Base-by-base conservation (phyloP, 1,139 yeast species). In the Blastobotrys aristatus region DNA sequence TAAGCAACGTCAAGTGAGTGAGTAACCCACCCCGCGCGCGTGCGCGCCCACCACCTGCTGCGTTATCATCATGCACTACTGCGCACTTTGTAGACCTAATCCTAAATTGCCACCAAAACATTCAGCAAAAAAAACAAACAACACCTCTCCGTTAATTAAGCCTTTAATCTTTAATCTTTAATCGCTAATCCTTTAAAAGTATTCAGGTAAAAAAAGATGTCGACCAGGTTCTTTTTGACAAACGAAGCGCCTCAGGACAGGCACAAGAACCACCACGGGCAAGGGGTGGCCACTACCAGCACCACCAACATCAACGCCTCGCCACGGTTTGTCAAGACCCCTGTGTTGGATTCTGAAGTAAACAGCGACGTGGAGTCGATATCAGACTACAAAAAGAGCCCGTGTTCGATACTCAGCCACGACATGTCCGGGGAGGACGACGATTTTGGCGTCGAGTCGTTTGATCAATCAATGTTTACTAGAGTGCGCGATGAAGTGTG, bases 221-320 rank as follows among this genome's bases (percentile, higher is more conserved):
- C 33, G 21, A 46, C 49, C 7, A 52, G 54, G 22, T 54, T 51
- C 31, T 51, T 53, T 48, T 47, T 54, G 32, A 50, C 56, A 1
- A 54, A 48, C 46, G 41, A 46, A 7, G 53, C 50, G 26, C 57
- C 57, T 7, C 54, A 50, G n/a, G 11, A 26, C 46, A 40, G 33
- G n/a, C 27, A n/a, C n/a, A n/a, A n/a, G n/a, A n/a, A n/a, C n/a
- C n/a, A n/a, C n/a, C n/a, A n/a, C n/a, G n/a, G n/a, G n/a, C n/a
- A n/a, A 16, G 38, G 38, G 3, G 24, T n/a, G n/a, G 27, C 33
- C 14, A 36, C 46, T 13, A 35, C 36, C 21, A 17, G 22, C 29
- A 43, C 36, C 4, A n/a, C 37, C 8, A 22, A 27, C 17, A n/a
- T 35, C 18, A 43, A 43, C 31, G 41, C 41, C 22, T 33, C 40